Percentiles rank a stretch among this genome's conserved stretches.
Conservation (phyloP, 2,329 filamentous ascomycete species). For the Teratosphaeria gauchensis region DNA sequence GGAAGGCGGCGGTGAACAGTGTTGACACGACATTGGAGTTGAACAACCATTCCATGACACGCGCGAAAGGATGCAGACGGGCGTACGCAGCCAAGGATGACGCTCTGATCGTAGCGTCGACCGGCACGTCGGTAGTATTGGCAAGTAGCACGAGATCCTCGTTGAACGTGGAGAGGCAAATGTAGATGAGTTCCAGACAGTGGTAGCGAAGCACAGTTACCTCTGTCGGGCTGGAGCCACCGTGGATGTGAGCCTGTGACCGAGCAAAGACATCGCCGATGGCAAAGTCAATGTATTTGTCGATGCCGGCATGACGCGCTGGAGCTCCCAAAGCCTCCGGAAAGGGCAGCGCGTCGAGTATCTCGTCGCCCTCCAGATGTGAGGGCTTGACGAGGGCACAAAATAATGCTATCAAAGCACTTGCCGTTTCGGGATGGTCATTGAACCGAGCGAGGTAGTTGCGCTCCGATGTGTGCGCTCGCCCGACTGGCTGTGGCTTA, state of each 20-base stretch:
- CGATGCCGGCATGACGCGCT: conserved; percentile 75
- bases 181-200: conserved; percentile 74
- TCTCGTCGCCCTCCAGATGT: conserved; percentile 50
- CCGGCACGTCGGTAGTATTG: conserved; percentile 63
- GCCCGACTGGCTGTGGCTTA: conserved; percentile 8
- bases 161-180: conserved; percentile 79
- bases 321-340: conserved; percentile 72
- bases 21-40: conserved; percentile 78
- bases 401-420: conserved; percentile 72
- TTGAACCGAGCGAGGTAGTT: conserved; percentile 23
- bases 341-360: conserved; percentile 66
- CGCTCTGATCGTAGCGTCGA: conserved; percentile 65
- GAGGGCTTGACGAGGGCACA: conserved; percentile 61
- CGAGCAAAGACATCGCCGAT: conserved; percentile 61
- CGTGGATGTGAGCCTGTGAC: conserved; percentile 50
- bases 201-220: conserved; percentile 64
- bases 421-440: conserved; percentile 35
- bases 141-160: conserved; percentile 83
- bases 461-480: conserved; percentile 15
- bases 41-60: conserved; percentile 97
- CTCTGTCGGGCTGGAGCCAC: conserved; percentile 47
- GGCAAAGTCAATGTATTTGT: conserved; percentile 86
- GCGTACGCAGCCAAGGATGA: conserved; percentile 72
- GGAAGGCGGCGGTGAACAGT: conserved; percentile 69
- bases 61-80: conserved; percentile 79